Conservation (phyloP, 208 protist species). For the Leishmania braziliensis region DNA sequence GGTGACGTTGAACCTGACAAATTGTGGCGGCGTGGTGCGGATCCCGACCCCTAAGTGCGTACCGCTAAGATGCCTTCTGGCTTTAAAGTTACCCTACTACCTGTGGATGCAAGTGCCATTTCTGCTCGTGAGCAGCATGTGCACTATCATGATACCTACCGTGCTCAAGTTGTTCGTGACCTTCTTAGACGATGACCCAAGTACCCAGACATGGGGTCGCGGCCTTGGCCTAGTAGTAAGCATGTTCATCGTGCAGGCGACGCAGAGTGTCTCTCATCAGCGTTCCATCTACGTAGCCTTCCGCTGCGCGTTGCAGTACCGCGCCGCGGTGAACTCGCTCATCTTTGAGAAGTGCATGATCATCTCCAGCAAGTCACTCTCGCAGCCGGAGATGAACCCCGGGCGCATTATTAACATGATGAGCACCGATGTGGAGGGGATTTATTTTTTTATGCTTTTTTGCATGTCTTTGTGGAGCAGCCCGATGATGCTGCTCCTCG, state of each 20-base stretch:
- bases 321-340: conserved; percentile 57
- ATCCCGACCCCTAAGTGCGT: conserved; percentile 15
- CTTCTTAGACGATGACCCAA: conserved; percentile 19
- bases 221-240: conserved; percentile 45
- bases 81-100: conserved; percentile 37
- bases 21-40: neutral
- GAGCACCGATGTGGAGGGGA: conserved; percentile 69
- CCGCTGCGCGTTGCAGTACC: conserved; percentile 49
- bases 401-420: conserved; percentile 92
- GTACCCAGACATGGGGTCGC: conserved; percentile 22
- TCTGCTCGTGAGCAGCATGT: conserved; percentile 49
- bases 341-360: conserved; percentile 87
- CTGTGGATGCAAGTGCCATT: conserved; percentile 48
- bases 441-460: conserved; percentile 46
- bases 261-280: conserved; percentile 51
- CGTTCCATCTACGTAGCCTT: conserved; percentile 58
- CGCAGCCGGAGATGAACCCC: conserved; percentile 74
- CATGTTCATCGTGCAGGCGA: conserved; percentile 47
- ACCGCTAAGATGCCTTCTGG: conserved; percentile 19
- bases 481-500: conserved; percentile 71
- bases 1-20: neutral
- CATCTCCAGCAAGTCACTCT: conserved; percentile 35
- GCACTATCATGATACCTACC: conserved; percentile 50
- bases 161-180: conserved; percentile 56
- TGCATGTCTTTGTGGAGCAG: conserved; percentile 52